phyloP scores from a whole-genome alignment of 208 protist species.

The Acanthamoeba culbertsoni region DNA sequence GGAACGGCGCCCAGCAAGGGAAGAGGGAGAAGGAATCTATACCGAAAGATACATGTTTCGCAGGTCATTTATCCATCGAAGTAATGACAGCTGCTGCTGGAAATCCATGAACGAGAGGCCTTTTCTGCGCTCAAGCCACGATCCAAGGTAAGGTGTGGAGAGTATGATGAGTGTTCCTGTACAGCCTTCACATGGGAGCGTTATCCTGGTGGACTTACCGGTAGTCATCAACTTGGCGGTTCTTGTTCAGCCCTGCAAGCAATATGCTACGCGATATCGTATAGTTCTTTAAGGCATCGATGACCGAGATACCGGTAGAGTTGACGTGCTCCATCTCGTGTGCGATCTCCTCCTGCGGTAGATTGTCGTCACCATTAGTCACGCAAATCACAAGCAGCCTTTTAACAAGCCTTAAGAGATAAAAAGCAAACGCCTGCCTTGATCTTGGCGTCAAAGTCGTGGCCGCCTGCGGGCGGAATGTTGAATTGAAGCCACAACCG shows the following conservation, averaged over 20 bases:
- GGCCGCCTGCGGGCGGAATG: background rate
- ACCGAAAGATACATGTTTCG: constrained; percentile 47
- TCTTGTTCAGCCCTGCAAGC: background rate
- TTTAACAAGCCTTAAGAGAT: too few species aligned
- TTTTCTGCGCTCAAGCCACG: background rate
- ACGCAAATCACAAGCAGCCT: too few species aligned
- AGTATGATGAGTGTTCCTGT: too few species aligned
- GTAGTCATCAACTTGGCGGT: background rate
- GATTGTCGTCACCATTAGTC: too few species aligned
- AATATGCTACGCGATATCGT: background rate
- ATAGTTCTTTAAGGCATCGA: background rate
- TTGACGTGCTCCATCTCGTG: constrained; percentile 2
- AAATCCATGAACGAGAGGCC: background rate
- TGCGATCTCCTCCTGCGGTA: background rate
- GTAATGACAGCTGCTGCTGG: background rate
- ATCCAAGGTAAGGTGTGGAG: too few species aligned
- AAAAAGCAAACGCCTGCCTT: too few species aligned
- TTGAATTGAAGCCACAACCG: constrained; percentile 35
- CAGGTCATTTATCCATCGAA: background rate
- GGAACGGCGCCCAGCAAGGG: background rate
- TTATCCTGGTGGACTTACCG: too few species aligned
- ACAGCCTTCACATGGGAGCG: too few species aligned
- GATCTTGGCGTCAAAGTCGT: background rate
- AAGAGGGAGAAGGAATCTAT: background rate
- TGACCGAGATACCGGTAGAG: background rate